A percentile compares a stretch with the other conserved stretches of the same genome.
Conservation (phyloP, 805 yeast species). For the Candida nanaspora region DNA sequence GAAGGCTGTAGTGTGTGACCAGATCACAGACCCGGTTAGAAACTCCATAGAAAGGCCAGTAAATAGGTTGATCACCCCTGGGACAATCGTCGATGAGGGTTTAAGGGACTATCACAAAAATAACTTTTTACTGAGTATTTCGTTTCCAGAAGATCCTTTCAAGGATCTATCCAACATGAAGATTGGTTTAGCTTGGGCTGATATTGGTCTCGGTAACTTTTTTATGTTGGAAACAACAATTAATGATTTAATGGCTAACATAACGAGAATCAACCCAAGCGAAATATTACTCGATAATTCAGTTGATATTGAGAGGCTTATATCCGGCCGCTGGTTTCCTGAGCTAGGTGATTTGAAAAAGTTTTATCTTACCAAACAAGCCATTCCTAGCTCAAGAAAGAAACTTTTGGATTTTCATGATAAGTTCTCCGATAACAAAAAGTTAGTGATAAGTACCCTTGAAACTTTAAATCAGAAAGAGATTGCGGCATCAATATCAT, state of each 20-base stretch:
- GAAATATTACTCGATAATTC: slow-evolving; percentile 61
- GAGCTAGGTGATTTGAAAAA: slow-evolving; percentile 51
- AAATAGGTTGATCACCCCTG: slow-evolving; percentile 81
- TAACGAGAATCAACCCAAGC: slow-evolving; percentile 73
- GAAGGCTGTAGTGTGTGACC: slow-evolving; percentile 82
- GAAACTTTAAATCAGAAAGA: slow-evolving; percentile 38
- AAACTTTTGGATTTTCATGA: slow-evolving; percentile 28
- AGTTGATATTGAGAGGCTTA: slow-evolving; percentile 30
- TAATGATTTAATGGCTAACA: slow-evolving; percentile 57
- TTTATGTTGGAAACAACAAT: slow-evolving; percentile 58
- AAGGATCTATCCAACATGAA: slow-evolving; percentile 29
- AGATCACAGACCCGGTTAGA: slow-evolving; percentile 28
- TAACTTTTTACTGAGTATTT: slow-evolving; percentile 62
- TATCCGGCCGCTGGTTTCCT: slow-evolving; percentile 46
- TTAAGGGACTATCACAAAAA: slow-evolving; percentile 67
- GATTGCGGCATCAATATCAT: slow-evolving; percentile 51
- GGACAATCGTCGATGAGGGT: slow-evolving; percentile 84
- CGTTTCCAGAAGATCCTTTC: slow-evolving; percentile 46
- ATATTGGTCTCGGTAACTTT: slow-evolving; percentile 76
- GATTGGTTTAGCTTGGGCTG: slow-evolving; percentile 84
- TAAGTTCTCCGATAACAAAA: slow-evolving; percentile 31
- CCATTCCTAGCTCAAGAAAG: slow-evolving; percentile 32
- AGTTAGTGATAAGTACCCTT: slow-evolving; percentile 17
- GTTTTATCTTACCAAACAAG: slow-evolving; percentile 52
- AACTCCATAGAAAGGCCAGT: slow-evolving; percentile 57